Base-by-base conservation (phyloP, 2,329 filamentous ascomycete genomes). In the Fusarium setosum region DNA sequence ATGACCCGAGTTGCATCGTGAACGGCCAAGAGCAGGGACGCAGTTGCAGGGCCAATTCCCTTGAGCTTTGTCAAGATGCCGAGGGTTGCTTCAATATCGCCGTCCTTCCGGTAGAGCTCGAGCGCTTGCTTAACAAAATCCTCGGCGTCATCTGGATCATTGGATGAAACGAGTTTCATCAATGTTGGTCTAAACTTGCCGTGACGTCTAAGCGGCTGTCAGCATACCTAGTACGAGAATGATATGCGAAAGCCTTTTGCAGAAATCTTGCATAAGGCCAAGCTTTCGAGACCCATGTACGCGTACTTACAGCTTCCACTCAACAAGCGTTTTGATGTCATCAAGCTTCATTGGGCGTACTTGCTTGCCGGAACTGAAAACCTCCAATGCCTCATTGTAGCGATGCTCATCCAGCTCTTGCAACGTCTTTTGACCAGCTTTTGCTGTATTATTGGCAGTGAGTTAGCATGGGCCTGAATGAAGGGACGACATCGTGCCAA, bases 1-100 rank as follows among this genome's bases (percentile, higher is more conserved):
- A 92, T 84, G 47, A 89, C 82, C 12, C 79, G 77, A 1, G 81
- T 75, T 0, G 89, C 84, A 60, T 88, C 84, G 65, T 88, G 85
- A 5, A 91, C 86, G 5, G 89, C 86, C 4, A 96, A 83, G 1
- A 95, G 78, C 29, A 96, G 84, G 2, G 91, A 92, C 1, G 91
- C 92, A 1, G 92, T 95, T 8, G 92, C 92, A 2, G 92, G 92
- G 1, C 92, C 92, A 62, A 96, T 87, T 31, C 92, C 92, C 64
- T 83, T 89, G n/a, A 96, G 80, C 55, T 82, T 82, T 2, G 82
- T 83, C 11, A 94, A 80, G 2, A 78, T 76, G 4, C 82, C 81
- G 7, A 92, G 73, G 4, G 87, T 83, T 8, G 78, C 74, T 3
- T 78, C 73, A 4, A 85, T 81, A 15, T 77, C 74, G 3, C 77